phyloP scores from a whole-genome alignment of 2,329 filamentous ascomycete genomes.

The Colletotrichum brevisporum region DNA sequence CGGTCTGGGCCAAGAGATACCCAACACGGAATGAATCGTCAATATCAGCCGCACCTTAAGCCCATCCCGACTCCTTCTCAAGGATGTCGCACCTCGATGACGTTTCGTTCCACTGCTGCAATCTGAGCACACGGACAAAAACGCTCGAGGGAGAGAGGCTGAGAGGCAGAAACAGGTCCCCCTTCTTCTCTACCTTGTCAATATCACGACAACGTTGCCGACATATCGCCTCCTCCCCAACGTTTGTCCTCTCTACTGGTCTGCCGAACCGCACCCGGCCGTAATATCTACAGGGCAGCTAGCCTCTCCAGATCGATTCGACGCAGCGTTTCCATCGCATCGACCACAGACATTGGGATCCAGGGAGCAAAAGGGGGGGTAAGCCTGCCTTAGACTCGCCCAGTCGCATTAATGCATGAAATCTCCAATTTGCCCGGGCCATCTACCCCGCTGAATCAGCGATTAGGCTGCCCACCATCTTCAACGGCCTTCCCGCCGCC shows the following conservation, averaged over 20 bases:
- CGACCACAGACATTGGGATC: conserved; percentile 7
- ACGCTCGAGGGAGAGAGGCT: conserved; percentile 5
- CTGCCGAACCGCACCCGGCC: neutral
- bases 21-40: conserved; percentile 30
- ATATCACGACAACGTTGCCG: conserved; percentile 21
- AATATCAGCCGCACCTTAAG: conserved; percentile 38
- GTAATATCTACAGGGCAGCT: conserved; percentile 36
- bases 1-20: conserved; percentile 32
- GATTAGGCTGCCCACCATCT: conserved; percentile 38
- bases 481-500: conserved; percentile 40
- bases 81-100: conserved; percentile 33
- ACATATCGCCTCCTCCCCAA: conserved; percentile 18
- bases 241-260: neutral
- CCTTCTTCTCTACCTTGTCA: conserved; percentile 20
- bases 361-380: conserved; percentile 1
- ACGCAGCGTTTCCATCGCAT: conserved; percentile 21
- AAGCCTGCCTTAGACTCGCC: conserved; percentile 11
- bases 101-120: conserved; percentile 34
- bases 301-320: conserved; percentile 19
- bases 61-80: conserved; percentile 27
- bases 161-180: conserved; percentile 13
- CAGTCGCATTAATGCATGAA: conserved; percentile 39
- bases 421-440: conserved; percentile 36
- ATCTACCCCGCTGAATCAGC: conserved; percentile 41
- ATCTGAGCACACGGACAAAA: conserved; percentile 27